Base-by-base conservation (phyloP, 345 rosid genomes). In the Hypericum perforatum region DNA sequence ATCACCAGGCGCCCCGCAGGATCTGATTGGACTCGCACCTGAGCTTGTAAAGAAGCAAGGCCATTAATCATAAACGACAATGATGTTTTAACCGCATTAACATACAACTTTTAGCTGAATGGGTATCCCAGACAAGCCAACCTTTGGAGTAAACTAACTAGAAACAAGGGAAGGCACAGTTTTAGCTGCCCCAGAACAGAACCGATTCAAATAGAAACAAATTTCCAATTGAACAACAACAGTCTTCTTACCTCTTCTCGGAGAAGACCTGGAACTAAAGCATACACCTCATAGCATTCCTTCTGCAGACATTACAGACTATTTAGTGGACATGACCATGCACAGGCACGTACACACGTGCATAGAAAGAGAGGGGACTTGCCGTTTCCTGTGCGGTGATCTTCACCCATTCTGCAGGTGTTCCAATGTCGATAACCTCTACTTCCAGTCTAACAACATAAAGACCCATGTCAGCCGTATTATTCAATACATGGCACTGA, bases 1-100 rank as follows among this genome's bases (percentile, higher is more conserved):
- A 83, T 80, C 65, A 83, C 82, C 46, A 83, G 63, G 49, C 84
- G 75, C 49, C 91, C 91, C 8, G 84, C 91, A 16, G 91, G 84
- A 72, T 83, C 86, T 7, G 86, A 80, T 56, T 83, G 86, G 55
- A 83, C 91, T 13, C 80, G 82, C 8, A 83, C 91, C 91, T 83
- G 79, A 52, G 42, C 46, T 46, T 50, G 59, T 36, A 38, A 52
- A 63, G 44, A 61, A 46, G 32, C 9, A 40, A 7, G 6, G 14
- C 15, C 11, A 8, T 2, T 3, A 46, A 7, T 13, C n/a, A n/a
- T 4, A 22, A 22, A 22, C 4, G 32, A 22, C 32, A 22, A 22
- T 1, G 4, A 22, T 22, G 32, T 22, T 22, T 22, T 22, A 4
- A 22, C 2, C 32, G 32, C 4, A 22, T 22, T 22, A 22, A 22